Base-by-base conservation (phyloP, 2,329 filamentous ascomycete genomes). In the Rhynchosporium graminicola region DNA sequence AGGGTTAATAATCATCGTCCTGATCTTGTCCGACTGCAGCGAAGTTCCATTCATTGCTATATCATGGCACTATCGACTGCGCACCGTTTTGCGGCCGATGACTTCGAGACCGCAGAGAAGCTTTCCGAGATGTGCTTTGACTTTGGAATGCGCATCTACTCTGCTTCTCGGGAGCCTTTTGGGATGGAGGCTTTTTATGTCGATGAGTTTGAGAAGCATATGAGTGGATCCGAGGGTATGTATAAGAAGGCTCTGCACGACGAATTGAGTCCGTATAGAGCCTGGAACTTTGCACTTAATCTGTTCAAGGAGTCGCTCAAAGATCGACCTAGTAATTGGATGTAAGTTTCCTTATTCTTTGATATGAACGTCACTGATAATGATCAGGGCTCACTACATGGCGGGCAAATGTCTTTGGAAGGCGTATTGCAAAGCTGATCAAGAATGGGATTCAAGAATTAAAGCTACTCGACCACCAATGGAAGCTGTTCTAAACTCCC, bases 391-490 rank as follows among this genome's bases (percentile, higher is more conserved):
- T 62, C 82, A 88, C 68, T 91, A 87, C 69, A 87, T 88, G 80
- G 81, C 88, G 8, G 85, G 84, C 28, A 91, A 91, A 76, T 89
- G 87, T 70, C 77, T 87, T 3, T 90, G 87, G 85, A 91, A 91
- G 73, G 87, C 90, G 82, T 86, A 82, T 68, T 78, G 76, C 48
- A 78, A 77, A 43, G 78, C 80, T 52, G 77, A 78, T 28, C 65
- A 75, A 70, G 67, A 77, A 72, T 61, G 74, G 75, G 61, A 75
- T 70, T 70, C 69, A 12, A 69, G 77, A 63, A 71, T 74, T 65
- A 42, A 69, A 77, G 65, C 73, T 71, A 68, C 59, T 31, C 68
- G 52, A 63, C 72, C 64, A 59, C 68, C 63, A 51, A 71, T 71
- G 51, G 76, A 78, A 57, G 77, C 82, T 61, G 80, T 89, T 8